phyloP scores from a whole-genome alignment of 1,139 yeast species.

The Debaryomyces sp. region DNA sequence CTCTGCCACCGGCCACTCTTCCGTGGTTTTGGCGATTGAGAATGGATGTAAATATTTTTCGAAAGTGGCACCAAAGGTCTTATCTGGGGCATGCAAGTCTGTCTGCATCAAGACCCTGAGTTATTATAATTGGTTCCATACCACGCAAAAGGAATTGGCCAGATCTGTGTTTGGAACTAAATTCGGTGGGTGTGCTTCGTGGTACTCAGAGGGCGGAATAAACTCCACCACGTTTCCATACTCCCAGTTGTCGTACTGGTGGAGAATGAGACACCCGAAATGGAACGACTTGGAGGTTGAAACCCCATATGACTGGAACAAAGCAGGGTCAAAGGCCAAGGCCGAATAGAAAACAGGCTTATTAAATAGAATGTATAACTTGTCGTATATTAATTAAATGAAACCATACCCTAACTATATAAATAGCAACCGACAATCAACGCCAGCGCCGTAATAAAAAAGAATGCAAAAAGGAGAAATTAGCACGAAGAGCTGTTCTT shows the following conservation, averaged over 20 bases:
- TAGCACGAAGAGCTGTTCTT: constrained; percentile 37
- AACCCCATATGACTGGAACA: not conserved
- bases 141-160: constrained; percentile 29
- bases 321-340: not conserved
- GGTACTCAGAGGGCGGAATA: constrained; percentile 35
- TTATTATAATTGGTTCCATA: constrained; percentile 40
- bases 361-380: not conserved
- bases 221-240: constrained; percentile 44
- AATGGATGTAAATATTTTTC: constrained; percentile 32
- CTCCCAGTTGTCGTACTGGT: constrained; percentile 40
- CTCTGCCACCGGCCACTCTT: constrained; percentile 47
- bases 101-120: constrained; percentile 35
- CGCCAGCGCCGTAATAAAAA: not conserved
- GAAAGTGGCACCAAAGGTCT: constrained; percentile 28
- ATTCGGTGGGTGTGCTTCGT: constrained; percentile 48
- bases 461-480: not conserved
- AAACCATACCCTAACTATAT: not conserved
- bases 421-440: not conserved
- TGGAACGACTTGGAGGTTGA: constrained; percentile 27
- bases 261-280: constrained; percentile 29
- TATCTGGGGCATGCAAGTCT: constrained; percentile 32
- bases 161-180: constrained; percentile 41
- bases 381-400: constrained; percentile 1
- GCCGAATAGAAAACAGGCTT: not conserved
- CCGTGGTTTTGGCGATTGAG: constrained; percentile 46